These are phyloP conservation scores for Reticulascus tulasneorum DNA, from an alignment of 2,329 filamentous ascomycete species.

Conservation along the genomic window DNA sequence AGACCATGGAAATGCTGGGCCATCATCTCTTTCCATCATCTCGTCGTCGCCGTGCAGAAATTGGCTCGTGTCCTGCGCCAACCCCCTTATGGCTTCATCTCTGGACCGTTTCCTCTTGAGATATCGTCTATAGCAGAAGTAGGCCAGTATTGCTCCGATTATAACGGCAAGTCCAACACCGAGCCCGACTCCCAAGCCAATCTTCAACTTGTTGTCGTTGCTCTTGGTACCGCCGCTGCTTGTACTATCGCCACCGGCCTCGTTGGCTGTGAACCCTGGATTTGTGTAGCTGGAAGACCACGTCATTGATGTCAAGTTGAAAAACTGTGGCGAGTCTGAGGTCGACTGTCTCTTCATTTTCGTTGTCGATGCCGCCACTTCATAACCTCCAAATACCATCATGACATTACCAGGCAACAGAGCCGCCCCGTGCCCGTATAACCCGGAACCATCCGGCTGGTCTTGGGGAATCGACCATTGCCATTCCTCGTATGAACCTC, in stretches of 20 bases:
- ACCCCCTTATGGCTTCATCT: slow-evolving; percentile 43
- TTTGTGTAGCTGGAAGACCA: slow-evolving; percentile 51
- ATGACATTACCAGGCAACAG: slow-evolving; percentile 64
- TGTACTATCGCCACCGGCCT: not conserved
- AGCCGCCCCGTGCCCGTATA: slow-evolving; percentile 62
- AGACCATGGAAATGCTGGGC: slow-evolving; percentile 26
- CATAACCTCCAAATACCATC: slow-evolving; percentile 63
- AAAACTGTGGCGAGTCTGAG: slow-evolving; percentile 35
- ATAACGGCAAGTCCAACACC: slow-evolving; percentile 58
- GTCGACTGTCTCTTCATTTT: slow-evolving; percentile 28
- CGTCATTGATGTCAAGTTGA: slow-evolving; percentile 54
- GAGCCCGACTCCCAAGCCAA: slow-evolving; percentile 62
- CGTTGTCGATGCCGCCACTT: slow-evolving; percentile 34
- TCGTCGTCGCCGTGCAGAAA: slow-evolving; percentile 40
- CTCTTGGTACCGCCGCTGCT: slow-evolving; percentile 1
- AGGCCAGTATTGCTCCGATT: slow-evolving; percentile 40
- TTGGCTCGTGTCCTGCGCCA: slow-evolving; percentile 45
- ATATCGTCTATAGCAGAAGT: slow-evolving; percentile 45
- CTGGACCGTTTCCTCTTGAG: slow-evolving; percentile 24
- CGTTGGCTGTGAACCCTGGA: slow-evolving; percentile 24
- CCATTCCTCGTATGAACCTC: slow-evolving; percentile 72
- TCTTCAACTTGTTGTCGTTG: slow-evolving; percentile 30
- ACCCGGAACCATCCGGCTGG: slow-evolving; percentile 40
- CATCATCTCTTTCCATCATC: slow-evolving; percentile 39
- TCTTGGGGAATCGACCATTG: slow-evolving; percentile 60